phyloP scores from a whole-genome alignment of 768 basidiomycete species.

The Lentinula raphanica region DNA sequence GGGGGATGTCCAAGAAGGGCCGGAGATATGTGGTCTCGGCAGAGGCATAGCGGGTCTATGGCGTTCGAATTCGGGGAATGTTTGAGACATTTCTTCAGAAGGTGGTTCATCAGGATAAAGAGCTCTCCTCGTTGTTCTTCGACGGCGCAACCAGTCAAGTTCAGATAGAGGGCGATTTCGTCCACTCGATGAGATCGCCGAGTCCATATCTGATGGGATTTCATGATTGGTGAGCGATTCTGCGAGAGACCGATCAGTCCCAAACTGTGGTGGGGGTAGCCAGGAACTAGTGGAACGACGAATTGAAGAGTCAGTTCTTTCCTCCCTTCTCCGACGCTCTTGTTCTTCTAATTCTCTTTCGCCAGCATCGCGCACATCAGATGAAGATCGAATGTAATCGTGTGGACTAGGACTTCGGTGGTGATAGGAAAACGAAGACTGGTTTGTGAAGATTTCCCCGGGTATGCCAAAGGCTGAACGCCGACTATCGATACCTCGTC shows the following conservation, averaged over 20 bases:
- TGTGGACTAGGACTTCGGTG: not conserved
- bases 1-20: slow-evolving; percentile 3
- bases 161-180: not conserved
- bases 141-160: not conserved
- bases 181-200: not conserved
- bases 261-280: slow-evolving; percentile 5
- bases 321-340: slow-evolving; percentile 1
- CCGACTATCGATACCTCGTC: not conserved
- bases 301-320: not conserved
- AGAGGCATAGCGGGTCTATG: not conserved
- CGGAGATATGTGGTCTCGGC: not conserved
- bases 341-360: slow-evolving; percentile 2
- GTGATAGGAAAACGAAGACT: not conserved
- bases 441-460: not conserved
- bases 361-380: not conserved
- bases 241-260: not conserved
- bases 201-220: not conserved
- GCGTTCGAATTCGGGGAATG: not conserved
- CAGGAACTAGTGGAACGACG: slow-evolving; percentile 1
- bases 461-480: not conserved
- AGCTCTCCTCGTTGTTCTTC: not conserved
- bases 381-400: not conserved
- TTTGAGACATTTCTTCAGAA: not conserved
- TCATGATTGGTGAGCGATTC: not conserved
- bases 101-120: not conserved